Base-by-base conservation (phyloP, 768 basidiomycete genomes). In the Tulasnella sp. region DNA sequence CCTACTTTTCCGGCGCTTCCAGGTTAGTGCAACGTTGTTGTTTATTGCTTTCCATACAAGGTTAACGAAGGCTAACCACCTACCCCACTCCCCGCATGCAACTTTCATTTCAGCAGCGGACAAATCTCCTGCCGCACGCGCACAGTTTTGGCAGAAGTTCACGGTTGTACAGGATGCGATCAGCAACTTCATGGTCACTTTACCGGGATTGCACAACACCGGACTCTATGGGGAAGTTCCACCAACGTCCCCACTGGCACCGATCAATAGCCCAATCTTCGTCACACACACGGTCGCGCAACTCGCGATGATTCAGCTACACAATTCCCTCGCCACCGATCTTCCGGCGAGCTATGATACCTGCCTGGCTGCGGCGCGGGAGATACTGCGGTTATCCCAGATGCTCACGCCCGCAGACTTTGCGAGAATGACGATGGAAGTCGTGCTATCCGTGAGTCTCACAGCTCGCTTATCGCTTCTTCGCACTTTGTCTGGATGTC, bases 141-240 rank as follows among this genome's bases (percentile, higher is more conserved):
- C 37, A 26, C 35, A 39, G 29, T 72, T 72, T 35, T 72, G 71
- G 71, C 62, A 72, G 35, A 72, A 63, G 16, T 62, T 72, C 8
- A 26, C 32, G 17, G n/a, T 22, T 17, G 71, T 74, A n/a, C 64
- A 74, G 34, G 26, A 34, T 26, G 74, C 74, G 8, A 74, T 74
- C 41, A 35, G 41, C 16, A 68, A 67, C 32, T 74, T 74, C 65
- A 36, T 40, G 59, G 40, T 19, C 2, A 39, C 44, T 19, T 32
- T 74, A 22, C 74, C 74, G 26, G 42, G 12, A 17, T 62, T 74
- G 41, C 42, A 65, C 17, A 74, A 74, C 44, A 71, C 73, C 26
- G 74, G 74, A 19, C 37, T 47, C 1, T 75, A 75, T 74, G 74
- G 74, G n/a, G 72, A 74, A 47, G 41, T 74, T 4, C 52, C 44